phyloP scores from a whole-genome alignment of 2,329 filamentous ascomycete genomes.

The Talaromyces sp. region DNA sequence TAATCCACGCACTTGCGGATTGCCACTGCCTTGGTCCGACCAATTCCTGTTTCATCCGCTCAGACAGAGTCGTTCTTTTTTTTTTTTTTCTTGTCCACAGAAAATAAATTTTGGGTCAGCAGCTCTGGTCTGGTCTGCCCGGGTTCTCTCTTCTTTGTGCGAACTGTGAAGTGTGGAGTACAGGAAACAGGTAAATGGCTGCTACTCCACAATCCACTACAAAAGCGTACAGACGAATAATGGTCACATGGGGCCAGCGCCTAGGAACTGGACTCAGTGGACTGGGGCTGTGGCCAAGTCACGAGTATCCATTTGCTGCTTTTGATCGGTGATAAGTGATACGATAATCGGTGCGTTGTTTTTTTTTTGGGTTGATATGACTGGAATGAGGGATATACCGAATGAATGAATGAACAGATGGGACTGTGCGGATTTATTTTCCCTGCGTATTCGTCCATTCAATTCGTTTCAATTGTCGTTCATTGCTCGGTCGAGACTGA shows the following conservation, averaged over 20 bases:
- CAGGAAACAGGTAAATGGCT: not conserved
- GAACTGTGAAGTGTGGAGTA: not conserved
- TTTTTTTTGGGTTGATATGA: no score
- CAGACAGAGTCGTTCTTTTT: not conserved
- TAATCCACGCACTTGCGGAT: not conserved
- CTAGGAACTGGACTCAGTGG: not conserved
- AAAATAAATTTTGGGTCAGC: not conserved
- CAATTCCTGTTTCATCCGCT: not conserved
- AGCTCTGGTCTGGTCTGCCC: not conserved
- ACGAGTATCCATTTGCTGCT: not conserved
- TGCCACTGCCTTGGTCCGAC: not conserved
- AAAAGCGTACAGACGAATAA: not conserved
- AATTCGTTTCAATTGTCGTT: no score
- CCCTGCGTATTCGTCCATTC: no score
- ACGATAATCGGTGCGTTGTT: not conserved
- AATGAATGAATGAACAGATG: no score
- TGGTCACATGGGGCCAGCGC: not conserved
- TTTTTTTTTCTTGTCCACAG: not conserved
- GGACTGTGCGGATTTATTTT: no score
- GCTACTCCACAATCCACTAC: not conserved
- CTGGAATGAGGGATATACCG: no score
- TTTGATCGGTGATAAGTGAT: no score
- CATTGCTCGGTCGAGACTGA: no score
- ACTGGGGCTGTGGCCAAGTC: not conserved
- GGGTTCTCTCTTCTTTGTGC: not conserved